phyloP scores from a whole-genome alignment of 495 filamentous ascomycete species.

The Penicillium ochrochloron region DNA sequence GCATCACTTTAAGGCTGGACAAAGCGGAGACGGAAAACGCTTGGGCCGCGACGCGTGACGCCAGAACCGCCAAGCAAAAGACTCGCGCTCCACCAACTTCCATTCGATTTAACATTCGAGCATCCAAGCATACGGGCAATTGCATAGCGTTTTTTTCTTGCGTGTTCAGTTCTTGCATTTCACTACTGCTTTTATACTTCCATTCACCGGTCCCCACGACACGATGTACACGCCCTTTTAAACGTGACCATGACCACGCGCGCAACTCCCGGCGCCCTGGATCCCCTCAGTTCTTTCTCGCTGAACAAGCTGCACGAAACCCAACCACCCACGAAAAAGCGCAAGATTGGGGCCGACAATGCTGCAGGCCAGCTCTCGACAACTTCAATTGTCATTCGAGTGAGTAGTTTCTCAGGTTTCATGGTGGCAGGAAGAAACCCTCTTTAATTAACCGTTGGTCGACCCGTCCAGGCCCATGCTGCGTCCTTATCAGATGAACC shows the following conservation, averaged over 20 bases:
- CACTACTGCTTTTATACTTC: constrained; percentile 5
- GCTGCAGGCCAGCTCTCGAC: constrained; percentile 32
- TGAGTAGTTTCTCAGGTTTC: constrained; percentile 15
- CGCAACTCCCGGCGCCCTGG: constrained; percentile 36
- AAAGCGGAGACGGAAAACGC: constrained; percentile 21
- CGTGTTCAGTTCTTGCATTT: not conserved
- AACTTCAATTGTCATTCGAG: constrained; percentile 42
- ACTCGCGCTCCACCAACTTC: constrained; percentile 19
- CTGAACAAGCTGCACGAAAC: constrained; percentile 40
- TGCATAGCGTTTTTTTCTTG: constrained; percentile 17
- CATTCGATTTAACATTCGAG: constrained; percentile 8
- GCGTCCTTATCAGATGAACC: constrained; percentile 60
- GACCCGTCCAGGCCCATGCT: constrained; percentile 56
- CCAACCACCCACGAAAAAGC: constrained; percentile 39
- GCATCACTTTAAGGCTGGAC: not conserved
- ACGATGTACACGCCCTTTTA: constrained; percentile 28
- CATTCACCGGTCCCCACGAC: constrained; percentile 1
- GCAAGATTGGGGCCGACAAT: constrained; percentile 34
- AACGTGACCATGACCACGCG: constrained; percentile 47
- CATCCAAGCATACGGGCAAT: constrained; percentile 14
- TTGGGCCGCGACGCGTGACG: constrained; percentile 42
- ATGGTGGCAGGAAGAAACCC: not conserved
- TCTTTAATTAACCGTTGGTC: constrained; percentile 15
- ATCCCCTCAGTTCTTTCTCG: constrained; percentile 39
- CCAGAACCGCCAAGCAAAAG: constrained; percentile 27